Evolutionary conservation across 768 basidiomycete genomes (phyloP).

Genomic region (Suillus weaverae): DNA sequence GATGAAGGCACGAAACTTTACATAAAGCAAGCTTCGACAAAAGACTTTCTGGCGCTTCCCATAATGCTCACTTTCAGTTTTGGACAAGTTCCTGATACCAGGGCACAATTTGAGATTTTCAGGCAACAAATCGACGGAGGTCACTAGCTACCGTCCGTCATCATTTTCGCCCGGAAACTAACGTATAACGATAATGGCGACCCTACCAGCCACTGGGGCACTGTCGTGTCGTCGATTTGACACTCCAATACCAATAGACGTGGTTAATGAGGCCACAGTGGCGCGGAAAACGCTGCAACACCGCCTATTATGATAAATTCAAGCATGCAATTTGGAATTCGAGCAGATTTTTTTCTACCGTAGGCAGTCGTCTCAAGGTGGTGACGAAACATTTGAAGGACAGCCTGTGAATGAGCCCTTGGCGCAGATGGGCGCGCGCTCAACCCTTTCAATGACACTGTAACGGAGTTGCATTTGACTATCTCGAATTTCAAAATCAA

Average conservation of each 20-base stretch:
- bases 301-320: background rate
- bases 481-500: background rate
- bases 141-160: too few species aligned
- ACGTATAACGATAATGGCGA: background rate
- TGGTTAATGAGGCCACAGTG: background rate
- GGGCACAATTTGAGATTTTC: background rate
- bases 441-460: background rate
- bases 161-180: background rate
- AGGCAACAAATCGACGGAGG: background rate
- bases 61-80: background rate
- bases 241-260: background rate
- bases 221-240: constrained; percentile 1
- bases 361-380: background rate
- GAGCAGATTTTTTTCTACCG: background rate
- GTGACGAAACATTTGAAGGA: background rate
- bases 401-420: background rate
- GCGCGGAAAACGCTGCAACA: background rate
- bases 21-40: background rate
- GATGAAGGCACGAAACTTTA: background rate
- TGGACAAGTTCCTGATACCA: background rate
- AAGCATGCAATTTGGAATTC: background rate
- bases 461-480: background rate
- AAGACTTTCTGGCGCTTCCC: background rate
- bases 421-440: background rate
- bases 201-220: background rate